Base-by-base conservation (phyloP, 306 rosid species). In the Echinosophora koreensis region DNA sequence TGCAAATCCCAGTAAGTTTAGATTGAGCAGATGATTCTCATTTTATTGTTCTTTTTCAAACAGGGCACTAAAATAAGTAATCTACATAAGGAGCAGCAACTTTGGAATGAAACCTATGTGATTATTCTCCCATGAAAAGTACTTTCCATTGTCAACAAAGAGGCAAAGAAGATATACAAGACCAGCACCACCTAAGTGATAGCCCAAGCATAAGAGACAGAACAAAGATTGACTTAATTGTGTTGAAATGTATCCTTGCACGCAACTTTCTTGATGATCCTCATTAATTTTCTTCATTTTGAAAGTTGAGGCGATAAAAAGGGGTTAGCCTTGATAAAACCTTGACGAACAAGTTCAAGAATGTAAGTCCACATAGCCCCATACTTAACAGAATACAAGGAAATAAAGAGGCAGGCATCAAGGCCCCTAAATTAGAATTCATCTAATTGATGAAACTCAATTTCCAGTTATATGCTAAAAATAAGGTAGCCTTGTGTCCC, bases 391-490 rank as follows among this genome's bases (percentile, higher is more conserved):
- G 30, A 7, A 69, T 49, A 28, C 44, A 69, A 42, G 44, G 28
- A 68, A 68, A 67, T 18, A 32, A 66, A 44, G n/a, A 12, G 66
- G 16, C 9, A 34, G n/a, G 15, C 51, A 46, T 46, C 56, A 8
- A 27, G 37, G 4, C 54, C 42, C 71, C 38, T 42, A 41, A 16
- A 42, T 2, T 4, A 17, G 37, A 17, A 42, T 65, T 65, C 32
- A 63, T 65, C 30, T 18, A 18, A 65, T 18, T 28, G 27, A 4
- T 12, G 44, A 68, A 28, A 17, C 73, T 6, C 7, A 14, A 18
- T 46, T 67, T 28, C n/a, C 46, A 14, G 47, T 69, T 50, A 50
- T 51, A 50, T 66, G 41, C 72, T 66, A 17, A 16, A 39, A 41
- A 3, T 50, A 66, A 71, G 38, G 69, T 11, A 46, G 12, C 46